Conservation (phyloP, 257 asterid genomes). For the Cruciata laevipes region DNA sequence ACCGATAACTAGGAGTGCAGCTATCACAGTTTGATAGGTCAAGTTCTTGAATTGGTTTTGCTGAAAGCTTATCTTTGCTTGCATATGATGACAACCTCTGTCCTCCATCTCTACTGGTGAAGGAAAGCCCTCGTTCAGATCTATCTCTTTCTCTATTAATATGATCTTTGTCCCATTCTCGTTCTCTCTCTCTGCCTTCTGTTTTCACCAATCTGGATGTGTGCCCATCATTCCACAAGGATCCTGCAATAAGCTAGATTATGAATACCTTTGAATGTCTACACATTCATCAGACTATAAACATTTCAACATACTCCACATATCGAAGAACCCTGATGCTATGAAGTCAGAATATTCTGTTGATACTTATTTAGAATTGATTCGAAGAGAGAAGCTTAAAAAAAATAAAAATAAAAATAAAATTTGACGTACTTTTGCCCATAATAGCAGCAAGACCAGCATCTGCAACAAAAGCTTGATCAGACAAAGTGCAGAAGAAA, state of each 20-base stretch:
- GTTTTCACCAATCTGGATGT: constrained; percentile 31
- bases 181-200: constrained; percentile 45
- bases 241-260: constrained; percentile 42
- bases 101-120: constrained; percentile 45
- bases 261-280: constrained; percentile 9
- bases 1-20: constrained; percentile 95
- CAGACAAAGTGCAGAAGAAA: constrained; percentile 10
- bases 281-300: neutral
- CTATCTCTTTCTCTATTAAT: constrained; percentile 59
- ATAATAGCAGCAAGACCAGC: constrained; percentile 18
- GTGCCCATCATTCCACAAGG: constrained; percentile 46
- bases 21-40: constrained; percentile 79
- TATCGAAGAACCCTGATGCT: constrained; percentile 5
- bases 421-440: constrained; percentile 20
- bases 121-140: constrained; percentile 41
- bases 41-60: constrained; percentile 89
- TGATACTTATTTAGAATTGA: constrained; percentile 3
- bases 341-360: constrained; percentile 1
- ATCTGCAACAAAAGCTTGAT: constrained; percentile 13
- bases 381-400: constrained; percentile 6
- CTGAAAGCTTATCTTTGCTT: constrained; percentile 61
- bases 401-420: neutral
- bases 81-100: constrained; percentile 51
- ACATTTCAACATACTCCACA: neutral
- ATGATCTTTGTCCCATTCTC: constrained; percentile 36